phyloP scores from a whole-genome alignment of 148 eudicot genomes.

The Gaultheria prostrata region DNA sequence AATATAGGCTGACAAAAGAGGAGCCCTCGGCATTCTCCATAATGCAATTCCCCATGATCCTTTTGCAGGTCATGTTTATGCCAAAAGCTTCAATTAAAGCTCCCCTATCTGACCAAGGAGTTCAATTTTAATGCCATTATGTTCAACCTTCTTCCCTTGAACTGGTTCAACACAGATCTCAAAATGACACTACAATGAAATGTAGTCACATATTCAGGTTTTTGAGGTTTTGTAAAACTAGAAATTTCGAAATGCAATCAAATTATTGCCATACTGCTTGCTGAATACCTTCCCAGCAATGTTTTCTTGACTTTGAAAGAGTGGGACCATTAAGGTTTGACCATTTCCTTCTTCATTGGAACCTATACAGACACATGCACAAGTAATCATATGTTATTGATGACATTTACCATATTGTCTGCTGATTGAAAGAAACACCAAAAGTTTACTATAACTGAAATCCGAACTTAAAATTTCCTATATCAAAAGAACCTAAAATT shows the following conservation, averaged over 20 bases:
- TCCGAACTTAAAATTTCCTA: too few species aligned
- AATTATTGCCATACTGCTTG: neutral
- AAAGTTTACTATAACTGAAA: neutral
- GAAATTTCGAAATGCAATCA: neutral
- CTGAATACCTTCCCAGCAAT: conserved; percentile 74
- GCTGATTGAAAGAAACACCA: neutral
- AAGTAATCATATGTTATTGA: neutral
- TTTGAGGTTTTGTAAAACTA: neutral
- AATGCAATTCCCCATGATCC: neutral
- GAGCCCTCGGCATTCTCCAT: neutral
- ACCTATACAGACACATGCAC: conserved; percentile 32
- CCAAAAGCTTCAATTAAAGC: conserved; percentile 14
- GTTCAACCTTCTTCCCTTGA: conserved; percentile 94
- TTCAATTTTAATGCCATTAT: conserved; percentile 92
- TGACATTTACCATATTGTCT: neutral
- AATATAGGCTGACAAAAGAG: conserved; percentile 10
- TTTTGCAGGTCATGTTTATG: neutral
- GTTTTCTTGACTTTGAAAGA: conserved; percentile 90
- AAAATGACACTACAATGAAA: conserved; percentile 3
- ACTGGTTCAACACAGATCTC: conserved; percentile 88
- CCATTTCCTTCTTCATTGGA: conserved; percentile 89
- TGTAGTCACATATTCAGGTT: neutral
- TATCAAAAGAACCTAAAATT: too few species aligned
- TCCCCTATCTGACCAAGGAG: conserved; percentile 98
- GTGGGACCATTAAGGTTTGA: conserved; percentile 72